Conservation (phyloP, 805 yeast species). For the Kodamaea restingae region DNA sequence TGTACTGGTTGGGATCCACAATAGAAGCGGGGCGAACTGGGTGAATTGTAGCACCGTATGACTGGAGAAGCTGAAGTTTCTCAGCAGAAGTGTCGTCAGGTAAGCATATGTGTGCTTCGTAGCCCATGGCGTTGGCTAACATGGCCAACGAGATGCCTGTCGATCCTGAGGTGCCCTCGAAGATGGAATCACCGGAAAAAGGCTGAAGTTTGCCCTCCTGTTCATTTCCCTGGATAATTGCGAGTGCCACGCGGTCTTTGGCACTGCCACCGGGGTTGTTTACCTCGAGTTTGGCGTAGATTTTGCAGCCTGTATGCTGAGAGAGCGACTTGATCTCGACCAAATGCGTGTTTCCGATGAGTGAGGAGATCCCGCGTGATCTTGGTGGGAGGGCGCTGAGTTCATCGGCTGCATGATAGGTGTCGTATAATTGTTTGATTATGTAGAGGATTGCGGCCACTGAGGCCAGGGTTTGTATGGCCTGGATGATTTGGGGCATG, state of each 20-base stretch:
- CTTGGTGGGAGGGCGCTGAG: constrained; percentile 24
- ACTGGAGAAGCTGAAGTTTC: constrained; percentile 63
- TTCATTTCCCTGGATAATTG: constrained; percentile 73
- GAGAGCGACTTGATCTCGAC: constrained; percentile 71
- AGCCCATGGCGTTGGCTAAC: constrained; percentile 85
- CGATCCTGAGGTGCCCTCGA: constrained; percentile 95
- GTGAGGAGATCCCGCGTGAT: constrained; percentile 61
- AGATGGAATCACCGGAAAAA: constrained; percentile 64
- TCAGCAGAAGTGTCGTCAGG: constrained; percentile 93
- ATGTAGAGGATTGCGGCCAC: constrained; percentile 12
- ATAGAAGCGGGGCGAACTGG: constrained; percentile 93
- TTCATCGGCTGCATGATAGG: constrained; percentile 2
- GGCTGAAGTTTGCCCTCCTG: constrained; percentile 52
- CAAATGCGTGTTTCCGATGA: constrained; percentile 89
- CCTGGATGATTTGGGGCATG: not conserved
- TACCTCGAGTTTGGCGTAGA: constrained; percentile 83
- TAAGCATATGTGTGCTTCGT: constrained; percentile 85
- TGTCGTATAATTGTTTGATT: constrained; percentile 9
- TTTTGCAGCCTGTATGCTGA: constrained; percentile 67
- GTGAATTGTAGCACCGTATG: constrained; percentile 78
- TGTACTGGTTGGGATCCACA: constrained; percentile 90
- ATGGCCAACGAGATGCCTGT: constrained; percentile 94
- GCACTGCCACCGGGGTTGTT: constrained; percentile 94
- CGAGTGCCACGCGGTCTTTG: constrained; percentile 88
- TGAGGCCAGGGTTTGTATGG: constrained; percentile 13